A percentile compares a stretch with the other conserved stretches of the same genome.
Evolutionary conservation across 257 asterid genomes (phyloP).

Genomic region (Primulina tabacum): DNA sequence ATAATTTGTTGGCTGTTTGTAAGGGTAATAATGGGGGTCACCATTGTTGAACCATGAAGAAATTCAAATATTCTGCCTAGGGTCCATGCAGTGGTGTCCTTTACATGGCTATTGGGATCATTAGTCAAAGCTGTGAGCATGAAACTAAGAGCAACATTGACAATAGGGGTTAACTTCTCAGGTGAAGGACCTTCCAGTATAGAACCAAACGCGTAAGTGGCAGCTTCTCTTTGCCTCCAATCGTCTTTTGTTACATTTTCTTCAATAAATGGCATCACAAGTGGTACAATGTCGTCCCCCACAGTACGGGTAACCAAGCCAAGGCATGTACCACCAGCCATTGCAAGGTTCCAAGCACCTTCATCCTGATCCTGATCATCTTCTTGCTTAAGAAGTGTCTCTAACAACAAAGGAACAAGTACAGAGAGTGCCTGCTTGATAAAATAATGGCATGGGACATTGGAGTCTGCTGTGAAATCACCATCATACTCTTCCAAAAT

Average conservation of each 20-base stretch:
- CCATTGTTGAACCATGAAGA: constrained; percentile 67
- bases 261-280: constrained; percentile 76
- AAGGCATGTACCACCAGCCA: constrained; percentile 92
- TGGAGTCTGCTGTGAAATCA: constrained; percentile 71
- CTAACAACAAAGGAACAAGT: constrained; percentile 66
- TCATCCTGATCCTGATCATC: constrained; percentile 87
- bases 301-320: constrained; percentile 82
- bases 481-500: constrained; percentile 70
- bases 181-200: constrained; percentile 82
- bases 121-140: constrained; percentile 66
- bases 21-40: constrained; percentile 60
- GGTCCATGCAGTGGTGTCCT: constrained; percentile 89
- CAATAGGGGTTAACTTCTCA: constrained; percentile 62
- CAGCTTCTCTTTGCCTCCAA: constrained; percentile 81
- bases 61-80: constrained; percentile 76
- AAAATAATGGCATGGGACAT: constrained; percentile 68
- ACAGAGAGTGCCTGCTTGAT: constrained; percentile 79
- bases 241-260: constrained; percentile 55
- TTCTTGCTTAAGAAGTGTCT: constrained; percentile 82
- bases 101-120: constrained; percentile 72
- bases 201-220: constrained; percentile 82
- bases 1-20: constrained; percentile 70
- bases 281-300: constrained; percentile 77
- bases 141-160: constrained; percentile 60
- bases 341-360: constrained; percentile 85